phyloP scores from a whole-genome alignment of 2,329 filamentous ascomycete species.

The Lomentospora prolificans region DNA sequence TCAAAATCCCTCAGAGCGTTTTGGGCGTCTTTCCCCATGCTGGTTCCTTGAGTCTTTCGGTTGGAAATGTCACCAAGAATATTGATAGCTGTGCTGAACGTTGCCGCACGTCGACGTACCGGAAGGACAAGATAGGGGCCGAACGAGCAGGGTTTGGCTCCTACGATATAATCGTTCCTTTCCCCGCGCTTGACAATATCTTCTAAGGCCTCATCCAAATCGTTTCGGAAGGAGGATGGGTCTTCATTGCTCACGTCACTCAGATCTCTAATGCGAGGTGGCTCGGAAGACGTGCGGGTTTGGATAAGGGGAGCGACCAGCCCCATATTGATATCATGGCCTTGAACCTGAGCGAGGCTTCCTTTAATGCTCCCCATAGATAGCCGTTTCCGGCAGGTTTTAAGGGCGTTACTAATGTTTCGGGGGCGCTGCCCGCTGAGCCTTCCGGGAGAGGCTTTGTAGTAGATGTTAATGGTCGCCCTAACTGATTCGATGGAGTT shows the following conservation, averaged over 20 bases:
- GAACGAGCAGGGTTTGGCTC: background rate
- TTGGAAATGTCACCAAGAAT: background rate
- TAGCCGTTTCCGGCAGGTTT: slow-evolving; percentile 2
- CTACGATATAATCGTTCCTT: background rate
- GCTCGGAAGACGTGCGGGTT: background rate
- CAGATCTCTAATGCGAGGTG: background rate
- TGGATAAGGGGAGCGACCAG: background rate
- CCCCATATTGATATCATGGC: background rate
- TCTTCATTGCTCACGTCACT: background rate
- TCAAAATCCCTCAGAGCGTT: background rate
- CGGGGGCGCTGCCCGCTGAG: background rate
- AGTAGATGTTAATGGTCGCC: background rate
- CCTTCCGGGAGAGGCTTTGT: background rate
- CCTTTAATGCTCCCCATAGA: background rate
- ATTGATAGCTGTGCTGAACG: background rate
- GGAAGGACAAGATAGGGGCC: background rate
- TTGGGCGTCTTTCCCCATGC: background rate
- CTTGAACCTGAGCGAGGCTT: background rate
- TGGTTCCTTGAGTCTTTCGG: background rate
- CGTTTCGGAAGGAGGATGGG: background rate
- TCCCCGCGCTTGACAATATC: background rate
- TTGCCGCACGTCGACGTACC: background rate
- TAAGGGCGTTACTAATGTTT: background rate
- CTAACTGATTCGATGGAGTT: background rate
- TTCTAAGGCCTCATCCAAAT: background rate